Conservation (phyloP, 768 basidiomycete genomes). For the Mycena metata region DNA sequence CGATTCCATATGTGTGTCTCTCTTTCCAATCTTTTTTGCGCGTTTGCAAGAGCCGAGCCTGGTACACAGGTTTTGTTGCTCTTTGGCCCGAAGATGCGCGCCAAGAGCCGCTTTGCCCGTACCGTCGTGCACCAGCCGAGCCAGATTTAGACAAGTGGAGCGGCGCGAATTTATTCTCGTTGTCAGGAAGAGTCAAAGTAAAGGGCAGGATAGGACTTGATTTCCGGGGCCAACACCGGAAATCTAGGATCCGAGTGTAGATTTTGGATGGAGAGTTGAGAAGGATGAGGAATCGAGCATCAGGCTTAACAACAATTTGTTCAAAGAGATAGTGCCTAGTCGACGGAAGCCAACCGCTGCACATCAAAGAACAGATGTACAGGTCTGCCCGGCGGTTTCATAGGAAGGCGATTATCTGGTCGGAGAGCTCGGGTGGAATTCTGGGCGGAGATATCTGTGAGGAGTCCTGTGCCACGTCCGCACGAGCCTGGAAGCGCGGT, state of each 20-base stretch:
- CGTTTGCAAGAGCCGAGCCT: no score
- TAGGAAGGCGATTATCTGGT: background rate
- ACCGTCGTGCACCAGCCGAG: slow-evolving; percentile 25
- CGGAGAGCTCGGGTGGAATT: slow-evolving; percentile 2
- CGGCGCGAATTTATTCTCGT: no score
- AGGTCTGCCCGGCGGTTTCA: background rate
- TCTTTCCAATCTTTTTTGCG: no score
- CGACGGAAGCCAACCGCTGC: background rate
- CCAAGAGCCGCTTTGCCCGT: slow-evolving; percentile 20
- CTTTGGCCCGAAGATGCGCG: slow-evolving; percentile 22
- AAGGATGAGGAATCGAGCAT: background rate
- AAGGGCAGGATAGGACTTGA: no score
- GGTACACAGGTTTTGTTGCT: slow-evolving; percentile 22
- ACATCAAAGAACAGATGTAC: background rate
- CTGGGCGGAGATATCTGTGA: background rate
- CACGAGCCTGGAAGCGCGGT: no score
- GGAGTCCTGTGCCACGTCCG: no score
- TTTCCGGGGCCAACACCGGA: no score
- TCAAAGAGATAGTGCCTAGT: background rate
- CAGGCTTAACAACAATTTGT: background rate
- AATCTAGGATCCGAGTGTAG: background rate
- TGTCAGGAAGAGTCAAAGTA: no score
- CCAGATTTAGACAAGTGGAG: no score
- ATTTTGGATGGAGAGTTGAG: background rate
- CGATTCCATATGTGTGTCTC: slow-evolving; percentile 55